phyloP scores from a whole-genome alignment of 305 asterid genomes.

The Solanum hybrid region DNA sequence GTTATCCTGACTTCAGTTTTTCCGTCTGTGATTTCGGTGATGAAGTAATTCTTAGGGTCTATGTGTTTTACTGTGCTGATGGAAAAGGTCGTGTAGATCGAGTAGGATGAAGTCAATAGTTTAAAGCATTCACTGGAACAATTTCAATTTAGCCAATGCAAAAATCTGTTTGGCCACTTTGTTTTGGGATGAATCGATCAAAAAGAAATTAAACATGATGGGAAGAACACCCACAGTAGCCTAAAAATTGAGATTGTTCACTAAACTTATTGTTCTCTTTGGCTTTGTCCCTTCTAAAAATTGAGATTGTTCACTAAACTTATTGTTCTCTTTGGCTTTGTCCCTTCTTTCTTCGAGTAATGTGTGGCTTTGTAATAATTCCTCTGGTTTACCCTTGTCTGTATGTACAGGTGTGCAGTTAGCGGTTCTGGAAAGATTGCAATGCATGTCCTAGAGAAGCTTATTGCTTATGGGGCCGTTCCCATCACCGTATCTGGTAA shows the following conservation, averaged over 20 bases:
- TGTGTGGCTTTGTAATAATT: neutral
- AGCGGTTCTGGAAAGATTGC: constrained; percentile 99
- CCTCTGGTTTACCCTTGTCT: constrained; percentile 5
- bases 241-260: neutral
- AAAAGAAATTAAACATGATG: neutral
- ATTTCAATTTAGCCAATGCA: neutral
- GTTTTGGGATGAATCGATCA: neutral
- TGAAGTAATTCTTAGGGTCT: neutral
- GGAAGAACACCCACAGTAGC: neutral
- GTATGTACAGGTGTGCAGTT: constrained; percentile 74
- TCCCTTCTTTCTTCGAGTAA: neutral
- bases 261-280: neutral
- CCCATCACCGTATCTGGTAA: constrained; percentile 92
- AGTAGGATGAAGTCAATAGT: neutral
- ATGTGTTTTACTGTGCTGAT: neutral
- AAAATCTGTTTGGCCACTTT: neutral
- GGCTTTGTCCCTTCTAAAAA: neutral
- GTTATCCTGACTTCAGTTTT: neutral
- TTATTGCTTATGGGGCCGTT: constrained; percentile 83
- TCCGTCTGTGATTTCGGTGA: neutral
- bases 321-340: neutral
- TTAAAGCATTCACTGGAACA: neutral
- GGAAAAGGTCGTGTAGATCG: neutral
- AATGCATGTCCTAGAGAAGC: constrained; percentile 96
- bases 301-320: neutral